A percentile compares a stretch with the other conserved stretches of the same genome.
These are phyloP conservation scores for Dactylellina parvicollis DNA, from an alignment of 2,329 filamentous ascomycete species.

Conservation along the genomic window DNA sequence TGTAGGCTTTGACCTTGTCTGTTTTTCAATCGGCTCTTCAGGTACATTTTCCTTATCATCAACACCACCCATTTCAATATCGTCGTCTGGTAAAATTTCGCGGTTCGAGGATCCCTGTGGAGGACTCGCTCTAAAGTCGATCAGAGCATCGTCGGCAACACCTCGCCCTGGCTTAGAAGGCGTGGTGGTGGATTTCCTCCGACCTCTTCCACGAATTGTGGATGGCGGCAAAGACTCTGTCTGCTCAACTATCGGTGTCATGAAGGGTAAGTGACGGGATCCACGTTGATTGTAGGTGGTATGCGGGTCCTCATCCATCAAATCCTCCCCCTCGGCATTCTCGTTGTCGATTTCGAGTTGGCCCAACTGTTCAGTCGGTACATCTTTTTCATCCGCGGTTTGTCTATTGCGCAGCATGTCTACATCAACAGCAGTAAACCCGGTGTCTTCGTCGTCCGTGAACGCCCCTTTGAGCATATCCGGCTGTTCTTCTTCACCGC, in stretches of 20 bases:
- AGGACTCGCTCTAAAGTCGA: conserved; percentile 70
- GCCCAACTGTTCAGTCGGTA: conserved; percentile 58
- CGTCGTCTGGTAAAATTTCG: conserved; percentile 54
- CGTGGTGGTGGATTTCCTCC: conserved; percentile 56
- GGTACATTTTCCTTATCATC: conserved; percentile 58
- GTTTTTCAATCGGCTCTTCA: conserved; percentile 56
- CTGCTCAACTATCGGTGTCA: conserved; percentile 97
- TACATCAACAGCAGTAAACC: conserved; percentile 57
- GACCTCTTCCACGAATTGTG: conserved; percentile 58
- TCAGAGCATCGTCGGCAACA: conserved; percentile 59
- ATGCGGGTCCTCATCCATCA: conserved; percentile 59
- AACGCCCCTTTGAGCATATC: conserved; percentile 48
- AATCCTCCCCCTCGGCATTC: conserved; percentile 57
- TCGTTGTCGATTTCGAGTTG: conserved; percentile 50
- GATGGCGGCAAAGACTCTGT: conserved; percentile 73
- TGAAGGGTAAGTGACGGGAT: conserved; percentile 93
- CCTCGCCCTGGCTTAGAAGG: conserved; percentile 56
- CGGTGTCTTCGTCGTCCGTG: conserved; percentile 43
- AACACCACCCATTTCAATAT: conserved; percentile 64
- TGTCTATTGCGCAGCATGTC: conserved; percentile 58
- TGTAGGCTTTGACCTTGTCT: conserved; percentile 55
- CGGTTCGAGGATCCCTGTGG: conserved; percentile 71
- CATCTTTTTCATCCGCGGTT: conserved; percentile 60
- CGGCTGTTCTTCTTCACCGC: conserved; percentile 54
- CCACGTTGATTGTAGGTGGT: conserved; percentile 52